Evolutionary conservation across 208 protist species (phyloP).

Genomic region (Trypanosoma brucei): DNA sequence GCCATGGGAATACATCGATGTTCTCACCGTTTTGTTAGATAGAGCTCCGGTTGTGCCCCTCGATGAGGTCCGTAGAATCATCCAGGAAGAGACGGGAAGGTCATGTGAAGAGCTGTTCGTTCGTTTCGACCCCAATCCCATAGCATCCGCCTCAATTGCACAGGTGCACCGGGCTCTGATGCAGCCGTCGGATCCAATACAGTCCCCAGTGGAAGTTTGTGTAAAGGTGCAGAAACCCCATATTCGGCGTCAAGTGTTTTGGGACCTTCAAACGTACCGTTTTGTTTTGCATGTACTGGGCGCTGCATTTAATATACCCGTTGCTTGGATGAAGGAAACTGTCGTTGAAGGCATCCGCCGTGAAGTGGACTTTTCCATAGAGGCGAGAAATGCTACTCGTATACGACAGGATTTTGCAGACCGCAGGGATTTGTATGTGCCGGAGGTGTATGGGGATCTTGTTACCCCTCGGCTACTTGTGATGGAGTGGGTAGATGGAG

Average conservation of each 20-base stretch:
- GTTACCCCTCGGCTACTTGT: constrained; percentile 76
- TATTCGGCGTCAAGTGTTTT: constrained; percentile 69
- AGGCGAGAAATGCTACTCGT: constrained; percentile 64
- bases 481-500: constrained; percentile 91
- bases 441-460: constrained; percentile 44
- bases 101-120: constrained; percentile 74
- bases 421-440: constrained; percentile 54
- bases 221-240: constrained; percentile 93
- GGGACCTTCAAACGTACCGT: constrained; percentile 77
- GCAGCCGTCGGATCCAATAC: constrained; percentile 17
- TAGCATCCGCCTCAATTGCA: constrained; percentile 93
- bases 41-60: constrained; percentile 52
- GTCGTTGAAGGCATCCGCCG: constrained; percentile 66
- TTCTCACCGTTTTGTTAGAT: constrained; percentile 70
- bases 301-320: constrained; percentile 69
- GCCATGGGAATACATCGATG: constrained; percentile 74
- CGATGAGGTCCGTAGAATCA: constrained; percentile 35
- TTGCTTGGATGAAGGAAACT: constrained; percentile 59
- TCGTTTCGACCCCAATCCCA: constrained; percentile 82
- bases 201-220: constrained; percentile 55
- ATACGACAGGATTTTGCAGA: constrained; percentile 40
- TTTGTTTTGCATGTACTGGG: constrained; percentile 60
- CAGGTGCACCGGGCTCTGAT: constrained; percentile 88
- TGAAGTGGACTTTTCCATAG: constrained; percentile 82
- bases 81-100: constrained; percentile 61